Evolutionary conservation across 331 rosid species (phyloP), one percentile per base, ranked within the genome.

Genomic region (Acacia pycnantha): DNA sequence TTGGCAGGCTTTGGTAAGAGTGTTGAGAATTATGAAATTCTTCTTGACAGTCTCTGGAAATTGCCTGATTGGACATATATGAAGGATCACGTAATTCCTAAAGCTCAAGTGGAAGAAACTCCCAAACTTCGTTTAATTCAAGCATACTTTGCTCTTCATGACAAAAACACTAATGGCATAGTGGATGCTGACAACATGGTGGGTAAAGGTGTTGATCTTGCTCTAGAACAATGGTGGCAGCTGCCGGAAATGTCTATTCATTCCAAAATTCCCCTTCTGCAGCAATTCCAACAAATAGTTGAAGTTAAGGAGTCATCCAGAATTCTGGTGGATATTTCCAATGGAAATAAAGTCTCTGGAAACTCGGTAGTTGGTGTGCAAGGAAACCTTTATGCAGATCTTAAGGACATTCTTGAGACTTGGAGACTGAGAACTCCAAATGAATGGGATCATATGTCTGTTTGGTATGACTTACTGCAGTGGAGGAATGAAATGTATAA

Each of bases 181-280:
- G 95, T 85, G 84, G 97, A 96, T 80, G 97, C 99, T 61, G 97
- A 94, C 74, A 94, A 89, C 84, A 90, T 87, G 80, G 94, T 96
- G 78, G 97, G 90, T 74, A 96, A 94, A 87, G 98, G 97, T 46
- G 97, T 96, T 72, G 97, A 96, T 82, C 97, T 90, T 82, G 97
- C 99, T 78, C 86, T 96, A 80, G 99, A 96, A 83, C 99, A 94
- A 71, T 96, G 99, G 99, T 96, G 99, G 99, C 99, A 96, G 77
- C 87, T 96, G 79, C 99, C 99, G n/a, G 97, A 94, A 90, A 92
- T 94, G 97, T 94, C 98, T 78, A 93, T 96, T 83, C 92, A 96
- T 92, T 91, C 99, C 82, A 90, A 97, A 89, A 92, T 96, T 84
- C 97, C 98, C 77, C 98, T 96, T 72, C 90, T 96, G 87, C 98